Conservation (phyloP, 2,329 filamentous ascomycete species). For the Sodiomyces alkalinus region DNA sequence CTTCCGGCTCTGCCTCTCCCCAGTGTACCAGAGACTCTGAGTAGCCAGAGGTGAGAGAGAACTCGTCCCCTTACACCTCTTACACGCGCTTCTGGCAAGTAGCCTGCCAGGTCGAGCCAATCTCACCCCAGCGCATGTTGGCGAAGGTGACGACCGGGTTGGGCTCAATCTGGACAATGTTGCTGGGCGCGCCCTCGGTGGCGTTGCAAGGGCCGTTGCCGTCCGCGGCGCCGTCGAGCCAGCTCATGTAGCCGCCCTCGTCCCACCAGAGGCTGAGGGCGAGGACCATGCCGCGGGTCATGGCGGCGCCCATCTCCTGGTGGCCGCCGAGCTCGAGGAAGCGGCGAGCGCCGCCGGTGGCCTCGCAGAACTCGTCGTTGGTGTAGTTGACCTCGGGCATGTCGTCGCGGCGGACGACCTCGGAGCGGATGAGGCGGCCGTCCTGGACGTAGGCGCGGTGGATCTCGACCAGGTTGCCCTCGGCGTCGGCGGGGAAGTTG, state of each 20-base stretch:
- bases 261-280: slow-evolving; percentile 39
- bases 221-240: slow-evolving; percentile 29
- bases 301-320: slow-evolving; percentile 27
- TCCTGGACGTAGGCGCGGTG: slow-evolving; percentile 33
- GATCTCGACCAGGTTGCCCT: slow-evolving; percentile 25
- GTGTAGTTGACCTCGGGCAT: slow-evolving; percentile 19
- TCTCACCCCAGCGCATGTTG: slow-evolving; percentile 45
- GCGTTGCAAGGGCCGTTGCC: slow-evolving; percentile 35
- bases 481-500: slow-evolving; percentile 26
- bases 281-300: slow-evolving; percentile 34
- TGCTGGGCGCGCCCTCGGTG: slow-evolving; percentile 33
- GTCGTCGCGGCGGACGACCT: slow-evolving; percentile 14
- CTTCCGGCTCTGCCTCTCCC: too few relatives aligned
- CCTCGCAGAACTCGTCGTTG: slow-evolving; percentile 20
- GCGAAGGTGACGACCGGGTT: slow-evolving; percentile 36
- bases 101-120: slow-evolving; percentile 32
- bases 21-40: too few relatives aligned
- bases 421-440: slow-evolving; percentile 30
- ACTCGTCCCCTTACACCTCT: too few relatives aligned
- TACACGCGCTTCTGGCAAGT: slow-evolving; percentile 4
- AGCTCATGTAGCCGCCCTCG: slow-evolving; percentile 32
- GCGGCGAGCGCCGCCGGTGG: slow-evolving; percentile 12
- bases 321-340: slow-evolving; percentile 24
- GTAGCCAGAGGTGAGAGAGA: too few relatives aligned
- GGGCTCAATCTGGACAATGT: slow-evolving; percentile 29